phyloP scores from a whole-genome alignment of 2,329 filamentous ascomycete genomes.

The Coniochaeta pulveracea region DNA sequence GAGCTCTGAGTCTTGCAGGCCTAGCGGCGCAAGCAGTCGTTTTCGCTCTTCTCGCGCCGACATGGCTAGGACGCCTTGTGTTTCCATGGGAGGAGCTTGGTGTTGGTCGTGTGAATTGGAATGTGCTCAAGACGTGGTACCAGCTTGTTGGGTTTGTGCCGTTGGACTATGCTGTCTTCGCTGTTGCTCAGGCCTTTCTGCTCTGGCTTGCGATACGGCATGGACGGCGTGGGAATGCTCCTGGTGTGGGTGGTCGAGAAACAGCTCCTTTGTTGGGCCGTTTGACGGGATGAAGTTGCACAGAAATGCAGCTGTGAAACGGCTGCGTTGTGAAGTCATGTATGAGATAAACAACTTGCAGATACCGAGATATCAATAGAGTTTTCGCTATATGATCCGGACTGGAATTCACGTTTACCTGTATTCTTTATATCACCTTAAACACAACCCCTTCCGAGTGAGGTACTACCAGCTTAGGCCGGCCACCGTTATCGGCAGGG shows the following conservation, averaged over 20 bases:
- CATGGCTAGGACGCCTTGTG: background rate
- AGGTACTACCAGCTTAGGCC: background rate
- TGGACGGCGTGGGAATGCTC: background rate
- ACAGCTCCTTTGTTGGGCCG: background rate
- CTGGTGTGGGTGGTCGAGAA: background rate
- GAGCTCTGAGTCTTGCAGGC: background rate
- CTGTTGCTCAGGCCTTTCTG: background rate
- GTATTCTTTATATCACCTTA: background rate
- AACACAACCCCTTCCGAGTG: background rate
- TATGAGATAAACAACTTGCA: no score
- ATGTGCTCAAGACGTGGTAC: background rate
- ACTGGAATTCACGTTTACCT: no score
- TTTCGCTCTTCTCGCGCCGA: background rate
- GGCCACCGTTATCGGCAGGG: background rate
- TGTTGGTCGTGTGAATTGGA: background rate
- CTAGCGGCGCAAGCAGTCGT: background rate
- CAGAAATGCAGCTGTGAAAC: background rate
- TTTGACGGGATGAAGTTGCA: background rate
- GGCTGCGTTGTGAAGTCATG: no score
- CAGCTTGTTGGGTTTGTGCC: background rate
- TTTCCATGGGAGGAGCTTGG: background rate
- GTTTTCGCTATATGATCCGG: no score
- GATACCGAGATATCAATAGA: no score
- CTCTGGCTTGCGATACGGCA: background rate
- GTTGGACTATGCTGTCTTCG: background rate